These are phyloP conservation scores for Coleophoma crateriformis DNA, from an alignment of 2,329 filamentous ascomycete species.

Conservation along the genomic window DNA sequence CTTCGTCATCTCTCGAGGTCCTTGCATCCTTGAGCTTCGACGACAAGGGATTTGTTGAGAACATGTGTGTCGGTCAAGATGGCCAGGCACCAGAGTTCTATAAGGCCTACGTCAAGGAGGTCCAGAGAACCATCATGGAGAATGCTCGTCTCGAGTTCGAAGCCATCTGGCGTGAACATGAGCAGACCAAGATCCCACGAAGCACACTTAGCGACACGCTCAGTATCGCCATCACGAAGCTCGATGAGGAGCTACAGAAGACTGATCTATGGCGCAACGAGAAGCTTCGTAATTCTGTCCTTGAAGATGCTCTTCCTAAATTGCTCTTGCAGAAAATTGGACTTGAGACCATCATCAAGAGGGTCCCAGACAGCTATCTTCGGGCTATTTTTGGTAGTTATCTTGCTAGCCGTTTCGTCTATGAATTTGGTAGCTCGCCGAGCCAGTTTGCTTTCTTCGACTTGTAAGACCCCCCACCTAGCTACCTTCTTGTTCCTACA, in stretches of 20 bases:
- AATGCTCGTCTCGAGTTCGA: slow-evolving; percentile 95
- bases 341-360: slow-evolving; percentile 76
- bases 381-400: slow-evolving; percentile 95
- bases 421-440: slow-evolving; percentile 86
- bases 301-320: slow-evolving; percentile 80
- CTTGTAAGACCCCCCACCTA: slow-evolving; percentile 65
- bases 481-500: slow-evolving; percentile 1
- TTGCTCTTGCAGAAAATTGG: slow-evolving; percentile 86
- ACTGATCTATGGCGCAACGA: slow-evolving; percentile 88
- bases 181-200: slow-evolving; percentile 71
- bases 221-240: slow-evolving; percentile 86
- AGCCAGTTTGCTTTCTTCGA: slow-evolving; percentile 98
- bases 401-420: slow-evolving; percentile 91
- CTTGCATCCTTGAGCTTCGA: slow-evolving; percentile 93
- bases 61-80: slow-evolving; percentile 84
- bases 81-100: slow-evolving; percentile 87
- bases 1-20: slow-evolving; percentile 93
- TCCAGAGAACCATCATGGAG: slow-evolving; percentile 84
- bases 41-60: slow-evolving; percentile 76
- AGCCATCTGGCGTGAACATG: slow-evolving; percentile 94
- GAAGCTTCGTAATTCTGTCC: slow-evolving; percentile 68
- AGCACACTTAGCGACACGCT: slow-evolving; percentile 90
- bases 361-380: slow-evolving; percentile 89
- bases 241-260: slow-evolving; percentile 93
- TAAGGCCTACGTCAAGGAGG: slow-evolving; percentile 83